Conservation (phyloP, 1,139 yeast species). For the Protomyces inundatus region DNA sequence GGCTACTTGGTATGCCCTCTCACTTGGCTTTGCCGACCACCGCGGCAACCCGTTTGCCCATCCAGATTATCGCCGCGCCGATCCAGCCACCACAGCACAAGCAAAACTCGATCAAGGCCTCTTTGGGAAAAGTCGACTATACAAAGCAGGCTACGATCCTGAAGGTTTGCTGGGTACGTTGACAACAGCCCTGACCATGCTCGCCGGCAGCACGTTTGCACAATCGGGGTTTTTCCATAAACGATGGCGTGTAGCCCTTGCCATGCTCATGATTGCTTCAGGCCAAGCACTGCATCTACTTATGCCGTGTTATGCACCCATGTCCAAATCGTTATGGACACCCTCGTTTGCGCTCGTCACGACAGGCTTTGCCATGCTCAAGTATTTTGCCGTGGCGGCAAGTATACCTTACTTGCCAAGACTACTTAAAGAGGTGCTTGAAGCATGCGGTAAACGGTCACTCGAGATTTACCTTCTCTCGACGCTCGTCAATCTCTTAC, state of each 20-base stretch:
- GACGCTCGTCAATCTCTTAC: background rate
- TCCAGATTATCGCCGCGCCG: background rate
- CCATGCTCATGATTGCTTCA: background rate
- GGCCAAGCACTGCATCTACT: slow-evolving; percentile 1
- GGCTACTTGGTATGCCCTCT: background rate
- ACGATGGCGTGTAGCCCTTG: background rate
- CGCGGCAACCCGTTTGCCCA: background rate
- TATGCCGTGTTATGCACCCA: slow-evolving; percentile 3
- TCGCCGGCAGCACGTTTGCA: background rate
- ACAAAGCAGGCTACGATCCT: background rate
- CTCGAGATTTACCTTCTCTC: slow-evolving; percentile 7
- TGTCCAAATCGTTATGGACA: slow-evolving; percentile 9
- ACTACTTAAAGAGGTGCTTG: background rate
- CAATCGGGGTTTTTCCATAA: background rate
- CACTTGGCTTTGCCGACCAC: background rate
- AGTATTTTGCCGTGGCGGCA: background rate
- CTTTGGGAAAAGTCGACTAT: background rate
- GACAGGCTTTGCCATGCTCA: slow-evolving; percentile 5
- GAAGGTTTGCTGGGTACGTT: slow-evolving; percentile 8
- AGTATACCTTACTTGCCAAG: background rate
- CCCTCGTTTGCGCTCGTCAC: slow-evolving; percentile 10
- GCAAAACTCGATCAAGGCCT: background rate
- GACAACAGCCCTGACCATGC: slow-evolving; percentile 10
- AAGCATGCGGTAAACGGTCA: background rate
- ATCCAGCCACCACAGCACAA: background rate